These are phyloP conservation scores for Byssochlamys sp. DNA, from an alignment of 2,329 filamentous ascomycete species.

Conservation along the genomic window DNA sequence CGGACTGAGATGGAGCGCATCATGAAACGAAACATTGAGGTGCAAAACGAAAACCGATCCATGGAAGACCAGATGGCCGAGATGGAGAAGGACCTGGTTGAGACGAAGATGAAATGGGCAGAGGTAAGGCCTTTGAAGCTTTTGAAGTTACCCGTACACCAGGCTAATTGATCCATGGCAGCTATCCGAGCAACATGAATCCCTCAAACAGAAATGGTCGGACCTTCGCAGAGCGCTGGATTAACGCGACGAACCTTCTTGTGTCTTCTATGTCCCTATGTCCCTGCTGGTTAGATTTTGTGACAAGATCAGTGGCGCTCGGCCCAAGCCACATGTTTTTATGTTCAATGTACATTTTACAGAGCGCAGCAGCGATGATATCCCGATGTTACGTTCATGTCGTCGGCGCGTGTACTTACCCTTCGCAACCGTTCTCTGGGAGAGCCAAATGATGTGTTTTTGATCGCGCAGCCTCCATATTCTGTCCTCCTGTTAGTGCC, in stretches of 20 bases:
- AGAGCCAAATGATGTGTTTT: not conserved
- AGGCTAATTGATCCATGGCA: conserved; percentile 25
- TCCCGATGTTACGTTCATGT: not conserved
- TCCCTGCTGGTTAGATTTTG: not conserved
- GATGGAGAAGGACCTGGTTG: conserved; percentile 83
- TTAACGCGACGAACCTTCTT: conserved; percentile 10
- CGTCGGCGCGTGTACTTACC: not conserved
- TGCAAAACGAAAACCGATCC: conserved; percentile 82
- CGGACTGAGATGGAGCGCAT: conserved; percentile 79
- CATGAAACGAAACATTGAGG: conserved; percentile 83
- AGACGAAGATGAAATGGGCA: conserved; percentile 88
- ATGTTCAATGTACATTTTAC: not conserved
- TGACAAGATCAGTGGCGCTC: not conserved
- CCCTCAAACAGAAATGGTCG: conserved; percentile 65
- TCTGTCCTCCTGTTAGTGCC: not conserved
- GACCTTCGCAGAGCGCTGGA: conserved; percentile 55
- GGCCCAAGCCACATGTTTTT: not conserved
- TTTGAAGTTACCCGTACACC: not conserved
- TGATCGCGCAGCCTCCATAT: not conserved
- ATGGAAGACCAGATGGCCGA: conserved; percentile 84
- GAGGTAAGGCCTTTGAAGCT: conserved; percentile 56
- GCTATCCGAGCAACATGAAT: conserved; percentile 62
- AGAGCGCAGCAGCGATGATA: not conserved
- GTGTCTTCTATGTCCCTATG: not conserved
- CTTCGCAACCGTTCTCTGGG: not conserved